phyloP scores from a whole-genome alignment of 225 moss, liverwort and hornwort species.

The Polytrichum formosum region DNA sequence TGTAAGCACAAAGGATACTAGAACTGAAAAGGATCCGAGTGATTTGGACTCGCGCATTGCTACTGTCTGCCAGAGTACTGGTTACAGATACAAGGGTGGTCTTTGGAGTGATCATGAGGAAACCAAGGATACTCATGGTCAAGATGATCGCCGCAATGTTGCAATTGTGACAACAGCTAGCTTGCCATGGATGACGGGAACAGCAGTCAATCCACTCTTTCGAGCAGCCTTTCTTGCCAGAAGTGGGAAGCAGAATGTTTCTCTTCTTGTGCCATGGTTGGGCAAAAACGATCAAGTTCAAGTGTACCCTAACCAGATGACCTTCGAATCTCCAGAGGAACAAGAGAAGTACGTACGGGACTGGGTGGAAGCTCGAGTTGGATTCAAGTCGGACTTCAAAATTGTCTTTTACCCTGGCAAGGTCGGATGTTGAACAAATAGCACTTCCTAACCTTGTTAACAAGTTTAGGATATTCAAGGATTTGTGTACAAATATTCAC shows the following conservation, averaged over 20 bases:
- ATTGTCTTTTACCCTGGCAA: constrained; percentile 97
- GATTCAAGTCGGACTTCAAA: constrained; percentile 93
- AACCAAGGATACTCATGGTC: constrained; percentile 39
- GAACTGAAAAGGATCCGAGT: constrained; percentile 28
- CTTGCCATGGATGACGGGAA: constrained; percentile 99
- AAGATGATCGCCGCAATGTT: constrained; percentile 61
- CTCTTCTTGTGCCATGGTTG: constrained; percentile 94
- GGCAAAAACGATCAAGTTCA: constrained; percentile 88
- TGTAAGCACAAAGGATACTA: constrained; percentile 23
- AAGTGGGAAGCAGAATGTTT: constrained; percentile 84
- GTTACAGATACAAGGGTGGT: constrained; percentile 93
- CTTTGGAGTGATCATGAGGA: constrained; percentile 69
- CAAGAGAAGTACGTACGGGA: constrained; percentile 87
- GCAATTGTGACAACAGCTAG: constrained; percentile 98
- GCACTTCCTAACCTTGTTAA: background rate
- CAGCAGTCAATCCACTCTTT: constrained; percentile 95
- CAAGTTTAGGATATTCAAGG: background rate
- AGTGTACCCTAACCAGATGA: constrained; percentile 88
- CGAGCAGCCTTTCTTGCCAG: constrained; percentile 95
- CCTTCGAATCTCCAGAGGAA: constrained; percentile 86
- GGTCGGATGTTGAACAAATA: constrained; percentile 27
- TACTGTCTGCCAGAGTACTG: constrained; percentile 95
- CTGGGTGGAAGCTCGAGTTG: constrained; percentile 93
- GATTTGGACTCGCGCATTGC: constrained; percentile 82
- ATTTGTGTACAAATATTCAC: background rate